Base-by-base conservation (phyloP, 1,284 basidiomycete species). In the Chalciporus sp. region DNA sequence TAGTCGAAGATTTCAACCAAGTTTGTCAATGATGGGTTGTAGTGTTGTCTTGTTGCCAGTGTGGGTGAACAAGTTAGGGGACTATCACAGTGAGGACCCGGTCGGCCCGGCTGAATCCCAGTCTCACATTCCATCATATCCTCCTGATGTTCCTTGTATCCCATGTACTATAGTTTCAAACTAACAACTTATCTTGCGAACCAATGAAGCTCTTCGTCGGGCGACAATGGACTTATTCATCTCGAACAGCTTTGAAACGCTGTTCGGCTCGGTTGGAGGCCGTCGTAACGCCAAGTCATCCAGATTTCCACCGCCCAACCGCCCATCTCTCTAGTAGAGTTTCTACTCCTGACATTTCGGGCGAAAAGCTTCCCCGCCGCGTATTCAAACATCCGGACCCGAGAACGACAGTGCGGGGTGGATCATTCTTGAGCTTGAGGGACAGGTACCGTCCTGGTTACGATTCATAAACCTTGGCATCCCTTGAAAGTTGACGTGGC, bases 171-270 rank as follows among this genome's bases (percentile, higher is more conserved):
- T 60, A 58, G 40, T 27, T 41, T 37, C 31, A 37, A 42, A 40
- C 46, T 46, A 28, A 28, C 43, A 29, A 17, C 31, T 41, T 23
- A 33, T 27, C 46, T 49, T 46, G 42, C 4, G 20, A 47, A 45
- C 43, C 51, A 14, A 67, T 69, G 65, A 66, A 51, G 47, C 51
- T 49, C 54, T 49, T 43, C 33, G 42, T 55, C 11, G 51, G 53
- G 46, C 51, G 42, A 33, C 51, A 26, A 40, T 60, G 61, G 56
- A 35, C 44, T 33, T 60, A 58, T 56, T 47, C 47, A 3, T 53
- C 49, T 7, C 52, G 39, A 42, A 41, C 50, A 19, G 44, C 48
- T 49, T 51, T 55, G 51, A 39, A 53, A 47, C 40, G 37, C 42
- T 46, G 37, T 49, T 56, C 48, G 53, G 53, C 49, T 61, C 46